These are phyloP conservation scores for Thalia dealbata DNA, from an alignment of 176 grass and related monocot genomes.

Conservation along the genomic window DNA sequence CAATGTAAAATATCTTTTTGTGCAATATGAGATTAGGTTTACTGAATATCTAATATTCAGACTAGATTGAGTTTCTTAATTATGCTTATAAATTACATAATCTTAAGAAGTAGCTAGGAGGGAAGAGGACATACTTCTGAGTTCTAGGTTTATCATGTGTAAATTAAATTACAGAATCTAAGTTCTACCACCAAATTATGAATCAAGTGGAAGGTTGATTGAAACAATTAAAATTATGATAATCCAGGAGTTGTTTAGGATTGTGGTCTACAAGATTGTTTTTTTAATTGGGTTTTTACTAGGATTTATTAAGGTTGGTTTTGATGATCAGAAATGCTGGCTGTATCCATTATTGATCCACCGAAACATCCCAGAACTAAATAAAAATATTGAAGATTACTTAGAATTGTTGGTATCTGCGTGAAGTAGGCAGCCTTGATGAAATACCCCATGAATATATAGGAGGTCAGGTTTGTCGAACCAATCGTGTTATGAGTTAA, in stretches of 20 bases:
- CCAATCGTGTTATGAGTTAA: neutral
- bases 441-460: neutral
- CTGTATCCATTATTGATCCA: neutral
- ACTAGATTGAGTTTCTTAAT: neutral
- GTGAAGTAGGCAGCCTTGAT: neutral
- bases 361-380: neutral
- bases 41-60: neutral
- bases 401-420: neutral
- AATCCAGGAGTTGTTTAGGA: neutral
- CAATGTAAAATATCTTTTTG: neutral
- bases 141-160: neutral
- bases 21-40: neutral
- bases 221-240: neutral
- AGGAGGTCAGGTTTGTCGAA: neutral
- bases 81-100: neutral
- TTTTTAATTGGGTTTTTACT: neutral
- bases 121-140: neutral
- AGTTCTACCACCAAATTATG: neutral
- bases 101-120: neutral
- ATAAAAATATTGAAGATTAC: neutral
- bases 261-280: neutral
- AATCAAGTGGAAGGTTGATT: neutral
- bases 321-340: neutral
- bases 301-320: neutral
- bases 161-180: neutral